These are phyloP conservation scores for Mycena epipterygia DNA, from an alignment of 768 basidiomycete species.

Conservation along the genomic window DNA sequence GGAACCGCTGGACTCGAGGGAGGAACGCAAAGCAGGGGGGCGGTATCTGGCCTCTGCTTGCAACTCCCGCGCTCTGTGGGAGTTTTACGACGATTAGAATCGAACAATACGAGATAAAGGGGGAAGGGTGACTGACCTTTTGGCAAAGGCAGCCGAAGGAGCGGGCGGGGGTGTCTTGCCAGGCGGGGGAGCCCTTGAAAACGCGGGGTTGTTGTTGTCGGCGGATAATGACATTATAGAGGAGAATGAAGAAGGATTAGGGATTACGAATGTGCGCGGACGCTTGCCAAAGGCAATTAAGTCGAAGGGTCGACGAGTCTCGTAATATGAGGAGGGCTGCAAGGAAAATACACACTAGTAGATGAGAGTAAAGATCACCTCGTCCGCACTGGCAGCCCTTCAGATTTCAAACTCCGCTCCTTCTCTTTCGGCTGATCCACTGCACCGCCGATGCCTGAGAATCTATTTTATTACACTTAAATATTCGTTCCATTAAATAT, in stretches of 20 bases:
- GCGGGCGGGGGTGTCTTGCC: conserved; percentile 94
- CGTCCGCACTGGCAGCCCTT: too few species aligned
- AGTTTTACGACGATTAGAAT: conserved; percentile 36
- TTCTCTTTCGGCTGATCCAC: neutral
- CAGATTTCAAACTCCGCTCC: conserved; percentile 4
- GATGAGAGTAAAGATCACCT: conserved; percentile 10
- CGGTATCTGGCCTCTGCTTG: conserved; percentile 86
- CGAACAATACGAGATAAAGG: conserved; percentile 29
- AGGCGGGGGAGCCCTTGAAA: conserved; percentile 75
- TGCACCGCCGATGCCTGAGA: too few species aligned
- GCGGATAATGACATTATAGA: conserved; percentile 94
- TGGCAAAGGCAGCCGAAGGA: conserved; percentile 90
- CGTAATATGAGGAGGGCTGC: conserved; percentile 38
- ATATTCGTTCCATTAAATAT: neutral
- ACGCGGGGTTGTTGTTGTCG: conserved; percentile 85
- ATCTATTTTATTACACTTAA: too few species aligned
- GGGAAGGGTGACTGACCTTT: conserved; percentile 74
- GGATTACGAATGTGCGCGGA: conserved; percentile 73
- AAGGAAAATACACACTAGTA: conserved; percentile 18
- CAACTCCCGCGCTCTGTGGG: conserved; percentile 83
- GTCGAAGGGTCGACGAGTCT: conserved; percentile 46
- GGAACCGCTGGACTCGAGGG: conserved; percentile 75
- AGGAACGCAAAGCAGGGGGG: conserved; percentile 87
- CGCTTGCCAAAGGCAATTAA: conserved; percentile 50
- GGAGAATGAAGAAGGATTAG: conserved; percentile 80